Base-by-base conservation (phyloP, 495 filamentous ascomycete genomes). In the Neurospora hispaniola region DNA sequence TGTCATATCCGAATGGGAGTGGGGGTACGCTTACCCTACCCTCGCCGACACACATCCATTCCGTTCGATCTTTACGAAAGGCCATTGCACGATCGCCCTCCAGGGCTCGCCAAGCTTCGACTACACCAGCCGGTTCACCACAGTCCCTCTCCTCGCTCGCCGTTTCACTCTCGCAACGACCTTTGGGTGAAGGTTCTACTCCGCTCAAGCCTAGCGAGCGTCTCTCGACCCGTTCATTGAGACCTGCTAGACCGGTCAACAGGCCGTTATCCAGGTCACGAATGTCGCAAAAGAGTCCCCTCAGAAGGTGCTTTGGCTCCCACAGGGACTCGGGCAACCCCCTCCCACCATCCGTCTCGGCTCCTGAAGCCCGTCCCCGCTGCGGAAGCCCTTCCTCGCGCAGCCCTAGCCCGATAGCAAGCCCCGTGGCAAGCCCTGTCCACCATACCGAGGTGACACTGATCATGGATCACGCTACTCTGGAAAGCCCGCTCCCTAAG, bases 361-460 rank as follows among this genome's bases (percentile, higher is more conserved):
- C 31, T 20, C 73, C 71, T 5, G 77, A 75, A 46, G 78, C 76
- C 76, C 79, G 76, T 40, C 89, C 54, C 23, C 54, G 54, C 27
- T 66, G 54, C 54, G 27, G 54, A 66, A 66, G 54, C 54, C 11
- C 35, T 38, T 66, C 54, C 1, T 66, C 54, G 54, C 54, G 54
- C 54, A 66, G 54, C 54, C 54, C 14, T 38, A 66, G 54, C 27
- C 54, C 54, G 27, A 66, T 66, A 35, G 54, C 27, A 66, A 66
- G 27, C 14, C 54, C 14, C 54, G 54, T 35, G 54, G 54, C 54
- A 35, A 66, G 95, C 79, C 96, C 96, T 0, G 82, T 99, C 62
- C 98, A 98, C 83, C 89, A 96, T 69, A 96, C 90, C 76, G 96
- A 99, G 80, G 91, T 92, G 7, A 90, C 91, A 16, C 96, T 97